Base-by-base conservation (phyloP, 176 grass and related monocot genomes). In the Oryza coarctata region DNA sequence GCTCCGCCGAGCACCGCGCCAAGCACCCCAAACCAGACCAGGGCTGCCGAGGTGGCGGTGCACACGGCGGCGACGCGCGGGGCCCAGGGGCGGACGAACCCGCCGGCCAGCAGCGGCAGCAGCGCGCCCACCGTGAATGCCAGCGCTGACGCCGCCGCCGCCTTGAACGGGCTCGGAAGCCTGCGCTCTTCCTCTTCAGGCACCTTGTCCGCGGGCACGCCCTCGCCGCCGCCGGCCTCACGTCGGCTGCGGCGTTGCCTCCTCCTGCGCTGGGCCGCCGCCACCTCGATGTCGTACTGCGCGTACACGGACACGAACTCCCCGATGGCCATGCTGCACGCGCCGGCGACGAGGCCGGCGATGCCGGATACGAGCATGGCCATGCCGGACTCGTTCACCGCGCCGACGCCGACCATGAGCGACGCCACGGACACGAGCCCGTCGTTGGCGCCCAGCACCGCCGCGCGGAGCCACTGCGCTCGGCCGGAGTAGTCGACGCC, bases 371-470 rank as follows among this genome's bases (percentile, higher is more conserved):
- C 77, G 11, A 89, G 58, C 77, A 89, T 85, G 5, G 36, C 22
- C 40, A 58, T 74, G 3, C 40, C 45, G 22, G 70, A 63, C 8
- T 49, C 34, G 40, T 82, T 86, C 63, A 89, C 88, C 30, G 78
- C 88, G 34, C 83, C 88, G 43, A 90, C 72, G 49, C 77, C 88
- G 44, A 90, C 26, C 83, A 78, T 86, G 17, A 90, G 72, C 30
- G 88, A 90, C 33, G 83, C 83, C 18, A 86, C 52, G 2, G 87
- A 89, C 27, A 89, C 87, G 2, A 90, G 71, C 13, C 88, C 88
- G 9, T 90, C 88, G 29, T 82, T 90, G 43, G 88, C 83, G 26
- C 88, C 88, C 28, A 90, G 71, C 33, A 86, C 83, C n/a, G 88
- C 88, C 52, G 88, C 83, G 23, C 88, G 88, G 3, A 90, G 65